Evolutionary conservation across 2,329 filamentous ascomycete species (phyloP).

Genomic region (Pyrenochaeta sp.): DNA sequence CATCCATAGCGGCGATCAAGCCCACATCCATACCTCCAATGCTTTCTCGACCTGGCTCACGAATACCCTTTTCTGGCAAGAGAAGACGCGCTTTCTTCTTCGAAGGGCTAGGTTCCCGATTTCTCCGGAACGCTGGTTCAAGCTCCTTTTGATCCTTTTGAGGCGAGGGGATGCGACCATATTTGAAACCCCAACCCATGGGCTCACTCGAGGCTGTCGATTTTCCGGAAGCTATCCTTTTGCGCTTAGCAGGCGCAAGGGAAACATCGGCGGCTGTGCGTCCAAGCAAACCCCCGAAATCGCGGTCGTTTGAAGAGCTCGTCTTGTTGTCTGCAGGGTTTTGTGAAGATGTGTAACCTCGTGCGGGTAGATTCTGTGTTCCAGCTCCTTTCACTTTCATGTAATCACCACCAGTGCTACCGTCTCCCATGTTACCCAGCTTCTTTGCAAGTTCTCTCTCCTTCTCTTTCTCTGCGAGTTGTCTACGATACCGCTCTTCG

Average conservation of each 20-base stretch:
- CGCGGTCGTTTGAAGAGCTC: slow-evolving; percentile 25
- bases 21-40: slow-evolving; percentile 45
- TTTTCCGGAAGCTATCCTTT: slow-evolving; percentile 42
- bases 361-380: slow-evolving; percentile 25
- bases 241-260: slow-evolving; percentile 55
- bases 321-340: slow-evolving; percentile 22
- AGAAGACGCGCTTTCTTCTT: slow-evolving; percentile 59
- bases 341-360: slow-evolving; percentile 21
- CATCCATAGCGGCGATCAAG: slow-evolving; percentile 47
- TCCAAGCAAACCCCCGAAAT: slow-evolving; percentile 53
- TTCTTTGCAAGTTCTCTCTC: slow-evolving; percentile 76
- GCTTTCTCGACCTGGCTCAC: slow-evolving; percentile 58
- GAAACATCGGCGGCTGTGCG: slow-evolving; percentile 53
- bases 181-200: slow-evolving; percentile 58
- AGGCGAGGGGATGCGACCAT: slow-evolving; percentile 49
- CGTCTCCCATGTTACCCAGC: slow-evolving; percentile 67
- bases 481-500: slow-evolving; percentile 70
- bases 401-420: slow-evolving; percentile 73
- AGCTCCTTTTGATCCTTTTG: slow-evolving; percentile 31
- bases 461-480: slow-evolving; percentile 71
- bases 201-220: slow-evolving; percentile 43
- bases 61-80: slow-evolving; percentile 57
- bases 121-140: slow-evolving; percentile 36
- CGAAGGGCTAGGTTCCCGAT: slow-evolving; percentile 45
- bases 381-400: slow-evolving; percentile 57